Evolutionary conservation across 2,329 filamentous ascomycete species (phyloP).

Genomic region (Alternaria burnsii): DNA sequence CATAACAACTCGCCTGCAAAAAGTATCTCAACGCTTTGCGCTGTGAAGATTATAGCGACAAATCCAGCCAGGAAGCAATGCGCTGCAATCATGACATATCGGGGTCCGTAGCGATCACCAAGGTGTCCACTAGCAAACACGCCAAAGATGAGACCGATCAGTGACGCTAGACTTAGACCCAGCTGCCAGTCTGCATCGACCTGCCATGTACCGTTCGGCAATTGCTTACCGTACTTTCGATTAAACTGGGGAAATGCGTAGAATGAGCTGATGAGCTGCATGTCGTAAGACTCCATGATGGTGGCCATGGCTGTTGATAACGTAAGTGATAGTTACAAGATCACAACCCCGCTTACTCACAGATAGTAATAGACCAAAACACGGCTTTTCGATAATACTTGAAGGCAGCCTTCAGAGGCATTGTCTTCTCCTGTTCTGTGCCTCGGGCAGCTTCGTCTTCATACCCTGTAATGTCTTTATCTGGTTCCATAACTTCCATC

Average conservation of each 20-base stretch:
- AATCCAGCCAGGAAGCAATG: constrained; percentile 13
- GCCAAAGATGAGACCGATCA: constrained; percentile 42
- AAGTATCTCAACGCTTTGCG: constrained; percentile 59
- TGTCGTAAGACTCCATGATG: constrained; percentile 86
- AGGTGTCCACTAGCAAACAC: constrained; percentile 51
- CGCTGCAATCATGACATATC: constrained; percentile 20
- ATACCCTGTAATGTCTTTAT: neutral
- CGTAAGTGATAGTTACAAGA: neutral
- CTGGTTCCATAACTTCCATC: neutral
- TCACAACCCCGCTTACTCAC: neutral
- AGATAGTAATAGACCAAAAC: constrained; percentile 80
- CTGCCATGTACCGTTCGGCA: constrained; percentile 44
- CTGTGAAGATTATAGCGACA: constrained; percentile 14
- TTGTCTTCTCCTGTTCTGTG: constrained; percentile 9
- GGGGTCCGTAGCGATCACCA: constrained; percentile 48
- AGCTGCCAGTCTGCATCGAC: constrained; percentile 52
- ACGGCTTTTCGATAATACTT: constrained; percentile 83
- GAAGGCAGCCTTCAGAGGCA: constrained; percentile 70
- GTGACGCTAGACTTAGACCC: constrained; percentile 16
- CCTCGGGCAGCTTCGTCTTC: constrained; percentile 10
- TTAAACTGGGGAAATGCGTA: constrained; percentile 58
- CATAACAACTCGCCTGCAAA: constrained; percentile 63
- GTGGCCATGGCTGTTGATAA: constrained; percentile 72
- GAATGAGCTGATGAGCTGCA: constrained; percentile 79
- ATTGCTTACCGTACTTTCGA: constrained; percentile 45